These are phyloP conservation scores for Pseudogymnoascus sp. DNA, from an alignment of 2,329 filamentous ascomycete species.

Conservation along the genomic window DNA sequence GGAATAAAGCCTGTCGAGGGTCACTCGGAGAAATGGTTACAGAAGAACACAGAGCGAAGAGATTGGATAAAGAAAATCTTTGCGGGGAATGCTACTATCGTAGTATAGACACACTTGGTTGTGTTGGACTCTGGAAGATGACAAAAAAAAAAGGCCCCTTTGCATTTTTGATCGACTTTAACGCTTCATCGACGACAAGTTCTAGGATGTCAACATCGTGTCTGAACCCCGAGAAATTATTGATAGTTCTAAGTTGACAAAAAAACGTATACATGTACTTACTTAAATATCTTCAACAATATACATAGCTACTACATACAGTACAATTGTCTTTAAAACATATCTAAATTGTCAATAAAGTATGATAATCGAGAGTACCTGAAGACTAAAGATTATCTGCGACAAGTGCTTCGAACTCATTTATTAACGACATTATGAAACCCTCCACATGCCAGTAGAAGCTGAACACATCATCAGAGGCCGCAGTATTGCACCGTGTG, in stretches of 20 bases:
- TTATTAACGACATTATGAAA: background rate
- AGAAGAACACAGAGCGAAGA: conserved; percentile 10
- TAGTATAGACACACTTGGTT: background rate
- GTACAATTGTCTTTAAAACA: background rate
- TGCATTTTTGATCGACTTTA: background rate
- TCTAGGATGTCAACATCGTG: background rate
- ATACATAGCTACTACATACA: background rate
- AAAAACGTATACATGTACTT: background rate
- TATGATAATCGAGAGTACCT: background rate
- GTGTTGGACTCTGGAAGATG: background rate
- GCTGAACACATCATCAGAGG: background rate
- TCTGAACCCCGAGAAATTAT: background rate
- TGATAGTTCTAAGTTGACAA: background rate
- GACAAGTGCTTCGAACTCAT: background rate
- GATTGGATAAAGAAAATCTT: background rate
- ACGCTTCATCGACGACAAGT: background rate
- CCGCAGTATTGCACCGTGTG: background rate
- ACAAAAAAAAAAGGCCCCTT: background rate
- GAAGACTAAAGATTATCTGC: background rate
- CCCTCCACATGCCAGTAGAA: background rate
- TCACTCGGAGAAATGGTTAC: conserved; percentile 17
- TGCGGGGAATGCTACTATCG: background rate
- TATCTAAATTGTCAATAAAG: background rate
- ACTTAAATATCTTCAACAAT: background rate
- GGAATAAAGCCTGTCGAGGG: conserved; percentile 15